Conservation (phyloP, 225 moss, liverwort and hornwort genomes). For the Straminergon stramineum region DNA sequence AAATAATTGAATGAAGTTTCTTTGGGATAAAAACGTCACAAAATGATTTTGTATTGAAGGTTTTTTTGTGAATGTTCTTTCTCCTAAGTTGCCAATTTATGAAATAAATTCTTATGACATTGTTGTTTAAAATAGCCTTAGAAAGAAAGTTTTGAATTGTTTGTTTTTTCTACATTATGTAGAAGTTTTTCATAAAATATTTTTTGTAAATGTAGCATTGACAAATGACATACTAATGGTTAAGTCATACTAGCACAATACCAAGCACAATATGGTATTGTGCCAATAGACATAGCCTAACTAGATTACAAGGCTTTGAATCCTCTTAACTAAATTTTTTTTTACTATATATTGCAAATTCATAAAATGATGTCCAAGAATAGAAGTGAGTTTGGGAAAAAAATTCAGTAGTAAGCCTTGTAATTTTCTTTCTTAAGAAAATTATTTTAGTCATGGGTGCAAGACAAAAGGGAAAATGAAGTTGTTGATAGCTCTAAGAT, state of each 20-base stretch:
- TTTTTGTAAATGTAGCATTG: neutral
- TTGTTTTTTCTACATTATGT: neutral
- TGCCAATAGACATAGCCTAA: no score
- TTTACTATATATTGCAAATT: no score
- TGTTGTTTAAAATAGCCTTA: neutral
- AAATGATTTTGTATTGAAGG: no score
- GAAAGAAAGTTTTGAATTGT: neutral
- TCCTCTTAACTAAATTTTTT: no score
- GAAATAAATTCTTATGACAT: neutral
- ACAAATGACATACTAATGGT: neutral
- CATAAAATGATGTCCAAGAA: no score
- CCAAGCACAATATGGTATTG: rapidly evolving
- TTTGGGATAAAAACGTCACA: rapidly evolving
- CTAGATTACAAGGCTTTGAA: no score
- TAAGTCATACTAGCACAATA: rapidly evolving
- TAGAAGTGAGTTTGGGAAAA: no score
- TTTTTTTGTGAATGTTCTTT: neutral
- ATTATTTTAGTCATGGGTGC: no score
- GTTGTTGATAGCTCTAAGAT: neutral
- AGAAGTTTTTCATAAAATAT: no score
- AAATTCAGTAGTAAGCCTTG: rapidly evolving
- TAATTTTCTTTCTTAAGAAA: no score
- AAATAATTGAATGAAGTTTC: neutral
- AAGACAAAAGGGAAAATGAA: neutral
- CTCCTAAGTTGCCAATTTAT: neutral